Conservation (phyloP, 148 eudicot species). For the Rhododendron kiyosumense region DNA sequence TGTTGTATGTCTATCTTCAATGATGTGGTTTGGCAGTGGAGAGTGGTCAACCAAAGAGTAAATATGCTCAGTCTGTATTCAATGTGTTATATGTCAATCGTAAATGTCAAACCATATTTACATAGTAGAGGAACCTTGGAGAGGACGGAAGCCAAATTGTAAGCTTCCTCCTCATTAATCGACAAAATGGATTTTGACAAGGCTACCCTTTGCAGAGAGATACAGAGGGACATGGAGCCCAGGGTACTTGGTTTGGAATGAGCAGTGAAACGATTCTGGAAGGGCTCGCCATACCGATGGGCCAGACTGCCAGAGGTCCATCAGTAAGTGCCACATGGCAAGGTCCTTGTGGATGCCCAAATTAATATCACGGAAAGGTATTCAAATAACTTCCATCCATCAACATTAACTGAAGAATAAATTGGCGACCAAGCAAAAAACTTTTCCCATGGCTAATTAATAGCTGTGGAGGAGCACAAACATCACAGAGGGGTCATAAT, state of each 20-base stretch:
- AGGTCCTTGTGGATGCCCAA: background rate
- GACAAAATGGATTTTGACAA: background rate
- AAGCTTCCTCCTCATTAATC: background rate
- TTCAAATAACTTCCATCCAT: background rate
- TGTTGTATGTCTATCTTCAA: background rate
- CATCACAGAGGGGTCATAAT: background rate
- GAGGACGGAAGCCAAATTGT: background rate
- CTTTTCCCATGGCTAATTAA: background rate
- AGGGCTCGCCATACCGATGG: background rate
- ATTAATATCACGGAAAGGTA: background rate
- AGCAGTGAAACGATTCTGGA: background rate
- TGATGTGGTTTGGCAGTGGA: background rate
- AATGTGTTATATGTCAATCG: background rate
- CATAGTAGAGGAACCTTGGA: background rate
- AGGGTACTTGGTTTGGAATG: background rate
- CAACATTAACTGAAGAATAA: background rate
- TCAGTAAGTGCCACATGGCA: background rate
- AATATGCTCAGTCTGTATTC: background rate
- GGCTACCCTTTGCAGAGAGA: background rate
- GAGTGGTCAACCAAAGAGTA: background rate
- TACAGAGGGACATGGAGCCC: background rate
- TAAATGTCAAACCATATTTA: background rate
- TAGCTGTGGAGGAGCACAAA: slow-evolving; percentile 5
- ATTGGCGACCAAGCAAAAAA: no score
- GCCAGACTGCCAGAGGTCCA: background rate